phyloP scores from a whole-genome alignment of 345 rosid genomes.

The Nephelium lappaceum region DNA sequence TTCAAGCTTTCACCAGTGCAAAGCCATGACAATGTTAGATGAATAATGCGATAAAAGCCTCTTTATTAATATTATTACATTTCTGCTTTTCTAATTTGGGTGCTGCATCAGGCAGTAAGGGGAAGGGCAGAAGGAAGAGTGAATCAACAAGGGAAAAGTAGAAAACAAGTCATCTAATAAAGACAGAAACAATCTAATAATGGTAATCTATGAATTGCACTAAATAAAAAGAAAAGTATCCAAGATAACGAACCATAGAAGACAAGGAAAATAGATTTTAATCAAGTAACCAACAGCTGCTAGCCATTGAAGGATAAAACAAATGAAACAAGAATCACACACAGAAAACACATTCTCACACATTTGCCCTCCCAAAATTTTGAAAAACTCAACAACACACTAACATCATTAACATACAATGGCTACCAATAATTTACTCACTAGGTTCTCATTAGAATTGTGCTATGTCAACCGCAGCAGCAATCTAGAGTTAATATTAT shows the following conservation, averaged over 20 bases:
- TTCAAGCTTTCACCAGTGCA: conserved; percentile 67
- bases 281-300: conserved; percentile 5
- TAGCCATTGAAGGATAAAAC: not conserved
- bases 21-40: conserved; percentile 13
- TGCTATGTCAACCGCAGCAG: not conserved
- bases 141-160: conserved; percentile 5
- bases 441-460: not conserved
- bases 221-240: not conserved
- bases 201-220: too few relatives aligned
- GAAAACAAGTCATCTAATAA: not conserved
- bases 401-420: not conserved
- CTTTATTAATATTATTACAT: not conserved
- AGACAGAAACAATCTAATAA: not conserved
- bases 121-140: not conserved
- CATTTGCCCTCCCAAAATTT: too few relatives aligned
- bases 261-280: not conserved
- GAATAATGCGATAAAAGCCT: not conserved
- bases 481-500: not conserved
- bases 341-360: not conserved
- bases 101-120: not conserved
- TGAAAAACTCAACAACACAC: too few relatives aligned
- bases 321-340: not conserved
- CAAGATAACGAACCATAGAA: not conserved
- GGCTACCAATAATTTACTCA: not conserved
- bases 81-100: not conserved